Evolutionary conservation across 2,329 filamentous ascomycete species (phyloP), one percentile per base, ranked within the genome.

Genomic region (Fusarium pseudonygamai): DNA sequence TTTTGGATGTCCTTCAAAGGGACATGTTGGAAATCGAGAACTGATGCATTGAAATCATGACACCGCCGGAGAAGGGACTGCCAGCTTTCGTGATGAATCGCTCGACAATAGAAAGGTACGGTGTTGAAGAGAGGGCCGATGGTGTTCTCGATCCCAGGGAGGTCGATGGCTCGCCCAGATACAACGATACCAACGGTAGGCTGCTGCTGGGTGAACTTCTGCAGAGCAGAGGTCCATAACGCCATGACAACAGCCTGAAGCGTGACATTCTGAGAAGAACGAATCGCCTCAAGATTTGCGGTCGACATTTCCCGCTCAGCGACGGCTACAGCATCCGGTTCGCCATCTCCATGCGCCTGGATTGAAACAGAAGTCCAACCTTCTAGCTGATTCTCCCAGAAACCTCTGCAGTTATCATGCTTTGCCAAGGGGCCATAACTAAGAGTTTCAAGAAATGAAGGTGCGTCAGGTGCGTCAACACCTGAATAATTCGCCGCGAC

Each of bases 51-150:
- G 78, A 92, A 94, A 0, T 89, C 82, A 75, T 97, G 94, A 69
- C 93, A 93, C 57, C 84, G 83, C 22, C 83, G 84, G 28, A 94
- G 84, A 3, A 94, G 80, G 0, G 88, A 85, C 2, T 82, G 79
- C 90, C 92, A 94, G 0, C 86, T 89, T 9, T 87, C 83, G 1
- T 81, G 77, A 1, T 80, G 71, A 12, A 82, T 69, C 20, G 87
- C 73, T 11, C 83, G 78, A 39, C 90, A 82, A 61, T 89, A 86
- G 78, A 93, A 94, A 0, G 95, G 94, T 3, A 98, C 84, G 0
- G 95, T 97, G 79, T 98, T 98, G 86, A 98, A 97, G 26, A 98
- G 83, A 0, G 96, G 95, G 0, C 95, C 96, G 46, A 96, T 88
- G 2, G 93, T 89, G 28, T 85, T 79, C 52, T 95, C 92, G 5